Conservation (phyloP, 2,329 filamentous ascomycete species). For the Fusarium longipes region DNA sequence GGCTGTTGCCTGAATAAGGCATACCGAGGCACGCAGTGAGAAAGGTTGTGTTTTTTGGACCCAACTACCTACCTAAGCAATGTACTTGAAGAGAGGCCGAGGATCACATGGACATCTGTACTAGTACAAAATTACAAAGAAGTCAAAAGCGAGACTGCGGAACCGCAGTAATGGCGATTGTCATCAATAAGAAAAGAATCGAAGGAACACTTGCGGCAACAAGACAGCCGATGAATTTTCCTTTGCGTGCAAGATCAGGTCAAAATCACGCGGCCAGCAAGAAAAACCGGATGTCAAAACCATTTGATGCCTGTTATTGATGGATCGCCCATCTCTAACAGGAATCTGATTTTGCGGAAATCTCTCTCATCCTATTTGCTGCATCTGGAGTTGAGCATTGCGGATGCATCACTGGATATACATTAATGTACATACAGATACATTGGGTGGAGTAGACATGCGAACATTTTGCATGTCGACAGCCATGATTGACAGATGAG, state of each 20-base stretch:
- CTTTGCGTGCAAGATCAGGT: constrained; percentile 34
- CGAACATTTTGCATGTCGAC: constrained; percentile 23
- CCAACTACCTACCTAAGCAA: background rate
- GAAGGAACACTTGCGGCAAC: constrained; percentile 2
- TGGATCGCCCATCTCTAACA: constrained; percentile 8
- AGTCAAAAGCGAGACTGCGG: too few relatives aligned
- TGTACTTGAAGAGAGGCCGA: background rate
- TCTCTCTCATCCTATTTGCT: constrained; percentile 8
- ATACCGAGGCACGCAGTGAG: constrained; percentile 29
- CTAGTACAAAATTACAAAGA: background rate
- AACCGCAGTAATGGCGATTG: background rate
- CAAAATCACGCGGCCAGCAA: constrained; percentile 33
- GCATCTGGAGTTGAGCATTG: background rate
- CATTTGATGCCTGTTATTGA: constrained; percentile 11
- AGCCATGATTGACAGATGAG: constrained; percentile 4
- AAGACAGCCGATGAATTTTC: constrained; percentile 46
- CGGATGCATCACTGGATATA: background rate
- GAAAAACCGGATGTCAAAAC: constrained; percentile 8
- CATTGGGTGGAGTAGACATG: background rate
- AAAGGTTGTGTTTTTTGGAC: background rate
- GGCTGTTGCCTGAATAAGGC: constrained; percentile 23
- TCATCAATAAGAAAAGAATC: background rate
- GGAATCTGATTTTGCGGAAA: background rate
- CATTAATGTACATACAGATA: constrained; percentile 7
- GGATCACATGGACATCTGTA: constrained; percentile 1